These are phyloP conservation scores for Paragyromitra xinjiangensis DNA, from an alignment of 495 filamentous ascomycete genomes.

Conservation along the genomic window DNA sequence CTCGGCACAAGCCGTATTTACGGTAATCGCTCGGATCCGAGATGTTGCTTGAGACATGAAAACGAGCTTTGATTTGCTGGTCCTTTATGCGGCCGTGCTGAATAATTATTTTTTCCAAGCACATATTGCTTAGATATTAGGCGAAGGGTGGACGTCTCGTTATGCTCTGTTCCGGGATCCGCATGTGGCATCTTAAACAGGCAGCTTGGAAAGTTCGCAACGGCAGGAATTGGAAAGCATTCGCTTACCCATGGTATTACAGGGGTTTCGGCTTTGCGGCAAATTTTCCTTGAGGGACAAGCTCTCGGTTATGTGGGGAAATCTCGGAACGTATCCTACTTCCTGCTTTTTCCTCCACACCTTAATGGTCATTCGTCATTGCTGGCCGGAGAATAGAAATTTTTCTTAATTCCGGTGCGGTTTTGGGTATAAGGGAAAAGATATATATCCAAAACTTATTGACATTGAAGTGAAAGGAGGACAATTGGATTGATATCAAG, in stretches of 20 bases:
- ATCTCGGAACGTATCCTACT: neutral
- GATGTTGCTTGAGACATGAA: neutral
- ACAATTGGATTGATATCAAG: neutral
- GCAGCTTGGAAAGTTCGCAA: neutral
- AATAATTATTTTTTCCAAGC: slow-evolving; percentile 15
- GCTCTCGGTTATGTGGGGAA: slow-evolving; percentile 3
- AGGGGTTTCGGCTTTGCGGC: slow-evolving; percentile 33
- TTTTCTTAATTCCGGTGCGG: slow-evolving; percentile 9
- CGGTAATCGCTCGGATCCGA: neutral
- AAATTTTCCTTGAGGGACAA: neutral
- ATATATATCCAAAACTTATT: slow-evolving; percentile 9
- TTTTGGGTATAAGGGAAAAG: neutral
- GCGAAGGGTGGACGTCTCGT: neutral
- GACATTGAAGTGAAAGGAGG: neutral
- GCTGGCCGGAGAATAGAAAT: slow-evolving; percentile 19
- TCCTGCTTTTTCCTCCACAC: neutral
- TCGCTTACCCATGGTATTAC: slow-evolving; percentile 14
- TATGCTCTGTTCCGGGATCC: slow-evolving; percentile 1
- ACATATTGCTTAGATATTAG: neutral
- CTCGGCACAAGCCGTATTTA: neutral
- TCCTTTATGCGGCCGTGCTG: neutral
- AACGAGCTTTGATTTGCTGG: neutral
- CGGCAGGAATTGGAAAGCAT: neutral
- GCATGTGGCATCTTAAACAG: slow-evolving; percentile 13
- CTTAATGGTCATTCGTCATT: slow-evolving; percentile 8